These are phyloP conservation scores for Teunomyces barrocoloradensis DNA, from an alignment of 805 yeast species.

Conservation along the genomic window DNA sequence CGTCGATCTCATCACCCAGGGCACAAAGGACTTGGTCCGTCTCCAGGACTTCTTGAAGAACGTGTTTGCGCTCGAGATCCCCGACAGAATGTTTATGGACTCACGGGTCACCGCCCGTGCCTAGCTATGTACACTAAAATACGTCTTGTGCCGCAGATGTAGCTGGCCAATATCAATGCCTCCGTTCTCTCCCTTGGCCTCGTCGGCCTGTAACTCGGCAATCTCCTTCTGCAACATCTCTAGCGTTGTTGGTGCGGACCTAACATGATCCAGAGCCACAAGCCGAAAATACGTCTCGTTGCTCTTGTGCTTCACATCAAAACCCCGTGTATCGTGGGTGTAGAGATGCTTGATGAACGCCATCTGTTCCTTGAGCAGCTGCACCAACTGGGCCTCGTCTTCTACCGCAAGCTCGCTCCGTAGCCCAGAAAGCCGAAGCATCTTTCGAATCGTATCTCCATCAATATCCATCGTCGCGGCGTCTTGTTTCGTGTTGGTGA, in stretches of 20 bases:
- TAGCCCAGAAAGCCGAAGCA: constrained; percentile 51
- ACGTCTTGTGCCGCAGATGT: constrained; percentile 2
- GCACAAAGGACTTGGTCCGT: constrained; percentile 58
- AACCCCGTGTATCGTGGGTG: constrained; percentile 7
- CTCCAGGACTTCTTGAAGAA: constrained; percentile 68
- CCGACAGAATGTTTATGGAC: constrained; percentile 81
- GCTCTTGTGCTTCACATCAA: constrained; percentile 6
- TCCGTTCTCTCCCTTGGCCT: constrained; percentile 10
- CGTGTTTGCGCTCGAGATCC: constrained; percentile 64
- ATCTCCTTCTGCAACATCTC: constrained; percentile 9
- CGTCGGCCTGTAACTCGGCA: constrained; percentile 4
- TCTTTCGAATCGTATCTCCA: constrained; percentile 20
- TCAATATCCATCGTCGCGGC: constrained; percentile 9
- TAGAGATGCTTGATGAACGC: constrained; percentile 49
- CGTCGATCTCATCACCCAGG: constrained; percentile 64
- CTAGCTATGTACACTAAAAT: constrained; percentile 4
- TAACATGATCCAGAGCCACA: constrained; percentile 31
- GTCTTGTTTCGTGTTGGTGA: constrained; percentile 1
- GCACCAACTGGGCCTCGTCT: constrained; percentile 28
- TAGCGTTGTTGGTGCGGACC: constrained; percentile 23
- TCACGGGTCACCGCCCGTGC: constrained; percentile 46
- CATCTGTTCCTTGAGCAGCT: constrained; percentile 46
- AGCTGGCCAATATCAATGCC: constrained; percentile 6
- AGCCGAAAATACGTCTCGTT: constrained; percentile 32
- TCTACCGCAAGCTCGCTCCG: constrained; percentile 23